Evolutionary conservation across 352 stramenopile genomes (phyloP), one percentile per base, ranked within the genome.

Genomic region (Phytophthora macrochlamydospora): DNA sequence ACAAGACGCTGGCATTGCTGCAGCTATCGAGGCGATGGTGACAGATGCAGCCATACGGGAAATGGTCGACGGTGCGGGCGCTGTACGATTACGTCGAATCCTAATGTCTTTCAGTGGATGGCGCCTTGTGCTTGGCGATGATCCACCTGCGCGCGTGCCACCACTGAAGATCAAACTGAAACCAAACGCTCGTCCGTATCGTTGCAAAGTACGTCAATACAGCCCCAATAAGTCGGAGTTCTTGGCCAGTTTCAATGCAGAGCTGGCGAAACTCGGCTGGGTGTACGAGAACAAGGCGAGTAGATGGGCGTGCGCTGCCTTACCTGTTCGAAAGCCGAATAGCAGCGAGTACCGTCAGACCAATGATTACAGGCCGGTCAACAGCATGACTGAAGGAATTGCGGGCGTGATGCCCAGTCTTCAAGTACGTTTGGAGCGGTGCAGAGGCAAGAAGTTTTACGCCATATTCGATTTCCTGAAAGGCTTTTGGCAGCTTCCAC

Each of bases 281-380:
- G 55, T 62, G 3, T 29, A 32, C 7, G 55, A 62, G 33, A 62
- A 62, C n/a, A 46, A 40, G n/a, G 30, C 42, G 29, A 59, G 58
- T 7, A 37, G 50, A 1, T 65, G 49, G 50, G 7, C 2, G 13
- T 54, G 42, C 49, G 9, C 58, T 11, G 50, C 58, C 18, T 24
- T 24, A 24, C 18, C 18, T 24, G 18, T 24, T 24, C 18, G 18
- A 24, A 24, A 24, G 18, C 30, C 50, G 6, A 65, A 38, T 30
- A 65, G 40, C n/a, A 14, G 54, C 7, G 58, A 43, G 13, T 54
- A 29, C 29, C 11, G 42, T 2, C 58, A 65, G 32, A 35, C 50
- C 1, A 33, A 29, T 4, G 58, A 65, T 7, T 65, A 54, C 14
- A 30, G 40, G 8, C 52, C 18, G 6, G 18, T 24, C 18, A 24